Evolutionary conservation across 371 early-diverging fungal species (phyloP).

Genomic region (Mucor piriformis): DNA sequence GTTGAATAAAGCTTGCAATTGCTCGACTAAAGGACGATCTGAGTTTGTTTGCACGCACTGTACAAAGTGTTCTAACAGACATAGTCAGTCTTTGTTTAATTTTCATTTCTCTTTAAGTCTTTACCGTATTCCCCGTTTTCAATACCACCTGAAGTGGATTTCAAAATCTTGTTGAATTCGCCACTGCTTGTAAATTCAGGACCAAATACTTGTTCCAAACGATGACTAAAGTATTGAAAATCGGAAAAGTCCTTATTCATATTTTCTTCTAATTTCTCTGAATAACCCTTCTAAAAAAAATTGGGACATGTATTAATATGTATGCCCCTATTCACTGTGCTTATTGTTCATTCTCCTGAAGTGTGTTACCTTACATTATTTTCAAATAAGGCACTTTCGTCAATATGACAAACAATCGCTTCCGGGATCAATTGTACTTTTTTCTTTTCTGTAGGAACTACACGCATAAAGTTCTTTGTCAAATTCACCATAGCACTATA

Average conservation of each 20-base stretch:
- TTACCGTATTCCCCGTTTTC: slow-evolving; percentile 34
- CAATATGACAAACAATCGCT: slow-evolving; percentile 74
- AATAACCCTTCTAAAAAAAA: slow-evolving; percentile 19
- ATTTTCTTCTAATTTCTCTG: slow-evolving; percentile 37
- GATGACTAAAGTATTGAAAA: slow-evolving; percentile 29
- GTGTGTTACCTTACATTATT: slow-evolving; percentile 28
- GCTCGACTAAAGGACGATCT: slow-evolving; percentile 8
- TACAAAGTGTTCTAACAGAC: slow-evolving; percentile 29
- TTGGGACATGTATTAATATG: too few species aligned
- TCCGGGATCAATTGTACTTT: slow-evolving; percentile 57
- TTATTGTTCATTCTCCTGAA: too few species aligned
- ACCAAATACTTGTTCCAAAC: slow-evolving; percentile 37
- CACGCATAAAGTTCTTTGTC: slow-evolving; percentile 59
- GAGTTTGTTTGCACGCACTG: slow-evolving; percentile 17
- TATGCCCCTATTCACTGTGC: too few species aligned
- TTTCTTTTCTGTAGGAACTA: slow-evolving; percentile 49
- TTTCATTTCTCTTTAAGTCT: neutral
- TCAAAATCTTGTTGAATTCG: slow-evolving; percentile 25
- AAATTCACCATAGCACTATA: slow-evolving; percentile 62
- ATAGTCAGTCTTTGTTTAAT: neutral
- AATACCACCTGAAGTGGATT: slow-evolving; percentile 23
- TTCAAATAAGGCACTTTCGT: slow-evolving; percentile 66
- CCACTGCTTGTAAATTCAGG: slow-evolving; percentile 25
- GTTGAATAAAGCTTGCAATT: slow-evolving; percentile 31
- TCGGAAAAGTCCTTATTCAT: slow-evolving; percentile 30